Evolutionary conservation across 2,329 filamentous ascomycete genomes (phyloP).

Genomic region (Magnaporthiopsis incrustans): DNA sequence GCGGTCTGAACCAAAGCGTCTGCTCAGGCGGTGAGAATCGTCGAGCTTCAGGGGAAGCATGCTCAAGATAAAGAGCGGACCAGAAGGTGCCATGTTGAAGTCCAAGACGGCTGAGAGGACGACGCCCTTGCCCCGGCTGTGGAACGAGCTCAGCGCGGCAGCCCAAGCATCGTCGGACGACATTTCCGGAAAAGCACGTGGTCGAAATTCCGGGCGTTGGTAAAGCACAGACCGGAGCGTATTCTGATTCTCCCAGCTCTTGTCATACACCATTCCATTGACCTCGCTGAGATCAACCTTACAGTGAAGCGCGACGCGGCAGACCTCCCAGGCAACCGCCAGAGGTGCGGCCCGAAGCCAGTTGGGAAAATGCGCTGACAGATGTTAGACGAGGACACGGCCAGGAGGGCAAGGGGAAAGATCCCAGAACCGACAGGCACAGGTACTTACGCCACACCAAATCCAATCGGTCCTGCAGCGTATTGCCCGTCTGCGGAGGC

Average conservation of each 20-base stretch:
- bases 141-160: conserved; percentile 29
- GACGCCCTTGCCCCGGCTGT: conserved; percentile 27
- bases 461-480: conserved; percentile 21
- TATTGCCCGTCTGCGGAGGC: background rate
- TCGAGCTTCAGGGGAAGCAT: conserved; percentile 42
- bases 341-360: conserved; percentile 37
- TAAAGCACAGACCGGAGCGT: conserved; percentile 33
- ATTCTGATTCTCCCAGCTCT: conserved; percentile 35
- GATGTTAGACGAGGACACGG: conserved; percentile 2
- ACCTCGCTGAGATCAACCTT: conserved; percentile 29
- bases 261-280: conserved; percentile 25
- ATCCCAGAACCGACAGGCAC: background rate
- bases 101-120: conserved; percentile 34
- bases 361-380: conserved; percentile 29
- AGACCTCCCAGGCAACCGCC: conserved; percentile 44
- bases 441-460: conserved; percentile 31
- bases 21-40: conserved; percentile 39
- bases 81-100: conserved; percentile 24
- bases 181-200: conserved; percentile 39
- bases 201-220: conserved; percentile 29
- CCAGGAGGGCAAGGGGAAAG: background rate
- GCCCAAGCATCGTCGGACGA: conserved; percentile 38
- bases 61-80: conserved; percentile 35
- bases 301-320: conserved; percentile 39
- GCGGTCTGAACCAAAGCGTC: conserved; percentile 50